These are phyloP conservation scores for Alternaria novae-zelandiae DNA, from an alignment of 2,329 filamentous ascomycete genomes.

Conservation along the genomic window DNA sequence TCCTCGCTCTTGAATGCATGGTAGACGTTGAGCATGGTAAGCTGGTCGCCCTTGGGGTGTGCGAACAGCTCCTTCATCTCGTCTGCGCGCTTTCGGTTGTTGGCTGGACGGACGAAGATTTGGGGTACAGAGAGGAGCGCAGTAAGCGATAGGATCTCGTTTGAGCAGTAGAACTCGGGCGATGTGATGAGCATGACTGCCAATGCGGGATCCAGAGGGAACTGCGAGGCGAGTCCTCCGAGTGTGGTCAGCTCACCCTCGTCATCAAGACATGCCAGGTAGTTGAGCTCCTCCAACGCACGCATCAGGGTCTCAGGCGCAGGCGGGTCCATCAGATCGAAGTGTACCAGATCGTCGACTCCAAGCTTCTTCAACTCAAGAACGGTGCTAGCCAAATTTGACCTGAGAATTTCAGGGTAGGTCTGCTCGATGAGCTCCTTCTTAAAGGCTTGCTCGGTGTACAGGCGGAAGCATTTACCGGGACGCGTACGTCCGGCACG, in stretches of 20 bases:
- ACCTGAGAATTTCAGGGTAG: slow-evolving; percentile 92
- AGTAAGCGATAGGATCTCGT: slow-evolving; percentile 95
- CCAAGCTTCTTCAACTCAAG: slow-evolving; percentile 97
- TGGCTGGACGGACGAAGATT: slow-evolving; percentile 86
- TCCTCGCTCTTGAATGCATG: slow-evolving; percentile 88
- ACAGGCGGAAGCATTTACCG: slow-evolving; percentile 96
- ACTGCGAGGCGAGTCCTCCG: slow-evolving; percentile 88
- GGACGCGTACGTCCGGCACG: slow-evolving; percentile 98
- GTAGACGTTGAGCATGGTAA: slow-evolving; percentile 96
- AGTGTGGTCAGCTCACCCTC: slow-evolving; percentile 90
- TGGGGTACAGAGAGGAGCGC: slow-evolving; percentile 93
- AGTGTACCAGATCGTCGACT: slow-evolving; percentile 93
- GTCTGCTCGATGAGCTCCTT: slow-evolving; percentile 98
- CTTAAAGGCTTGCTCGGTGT: slow-evolving; percentile 95
- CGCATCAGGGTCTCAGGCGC: slow-evolving; percentile 99
- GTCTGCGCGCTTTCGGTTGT: slow-evolving; percentile 86
- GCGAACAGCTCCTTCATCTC: slow-evolving; percentile 97
- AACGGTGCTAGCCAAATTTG: slow-evolving; percentile 93
- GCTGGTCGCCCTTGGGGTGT: slow-evolving; percentile 91
- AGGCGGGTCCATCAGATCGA: slow-evolving; percentile 97
- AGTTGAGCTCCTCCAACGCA: slow-evolving; percentile 95
- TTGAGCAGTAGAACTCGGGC: slow-evolving; percentile 97
- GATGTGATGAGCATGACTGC: slow-evolving; percentile 98
- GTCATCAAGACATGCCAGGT: slow-evolving; percentile 93
- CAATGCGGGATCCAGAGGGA: slow-evolving; percentile 89